Base-by-base conservation (phyloP, 371 early-diverging fungal genomes). In the Apophysomyces trapeziformis region DNA sequence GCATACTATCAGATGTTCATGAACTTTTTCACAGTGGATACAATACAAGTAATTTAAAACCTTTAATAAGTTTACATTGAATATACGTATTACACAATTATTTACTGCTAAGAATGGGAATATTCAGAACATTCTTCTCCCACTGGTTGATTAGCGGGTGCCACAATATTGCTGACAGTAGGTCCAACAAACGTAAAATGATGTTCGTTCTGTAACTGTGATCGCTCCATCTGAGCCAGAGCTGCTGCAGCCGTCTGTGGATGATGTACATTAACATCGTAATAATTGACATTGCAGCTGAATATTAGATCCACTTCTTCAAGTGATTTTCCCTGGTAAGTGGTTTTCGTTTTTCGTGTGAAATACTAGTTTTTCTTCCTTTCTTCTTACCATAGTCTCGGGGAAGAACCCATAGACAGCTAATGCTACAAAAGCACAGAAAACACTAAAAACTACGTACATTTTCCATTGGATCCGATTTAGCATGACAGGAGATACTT, bases 381-480 rank as follows among this genome's bases (percentile, higher is more conserved):
- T 18, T 38, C 12, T 58, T 11, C 47, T 50, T 67, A 89, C 90
- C 72, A 89, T 93, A 66, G 95, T 95, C 81, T 95, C 95, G 2
- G 96, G 96, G 63, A 90, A 90, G 65, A 88, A 87, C 61, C 84
- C 68, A 76, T 86, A 90, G 43, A 93, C 85, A 60, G 83, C 65
- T 7, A 80, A 63, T 12, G 88, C 78, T 56, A 89, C 85, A 9
- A 82, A 76, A 5, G 84, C 69, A 76, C 89, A 86, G 63, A 89
- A 79, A 5, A 76, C 71, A 50, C 83, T 86, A 66, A 90, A 93
- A 57, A 92, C 87, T 44, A 85, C 73, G 74, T 90, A 91, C 5
- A 89, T 75, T 32, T 85, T 79, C 75, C 78, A 92, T 44, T 84
- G 80, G 56, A 91, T 88, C n/a, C 68, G 67, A 47, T 86, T 68